Evolutionary conservation across 441 rosid species (phyloP), one percentile per base, ranked within the genome.

Genomic region (Lepidium campestre): DNA sequence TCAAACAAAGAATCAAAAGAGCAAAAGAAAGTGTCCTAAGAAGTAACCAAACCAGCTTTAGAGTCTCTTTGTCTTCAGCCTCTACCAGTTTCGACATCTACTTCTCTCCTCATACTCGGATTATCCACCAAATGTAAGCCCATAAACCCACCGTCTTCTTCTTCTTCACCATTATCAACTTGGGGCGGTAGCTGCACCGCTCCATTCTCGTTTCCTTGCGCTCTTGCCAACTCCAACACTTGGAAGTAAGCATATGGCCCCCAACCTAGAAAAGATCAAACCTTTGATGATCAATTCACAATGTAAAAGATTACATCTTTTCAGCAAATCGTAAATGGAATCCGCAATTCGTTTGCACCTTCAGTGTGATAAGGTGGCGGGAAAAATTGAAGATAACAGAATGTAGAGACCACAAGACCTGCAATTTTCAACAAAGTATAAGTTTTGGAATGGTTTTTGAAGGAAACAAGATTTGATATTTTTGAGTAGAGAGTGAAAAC

Each of bases 301-400:
- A 8, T 56, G 9, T 20, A 14, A 10, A 23, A 39, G 5, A 62
- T 6, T 6, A 23, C 20, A 41, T 13, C 12, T 10, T 37, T 27
- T 19, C 35, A 57, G n/a, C 4, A 6, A 27, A 48, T 35, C 1
- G 1, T 19, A 31, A 18, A 20, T 36, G 34, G 15, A 12, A 18
- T 58, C 40, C 4, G 6, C 5, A 5, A 5, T 41, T 15, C 31
- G 57, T 53, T n/a, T 57, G 7, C 63, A 89, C 96, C 89, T 70
- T 87, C 75, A 10, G 75, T 76, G 67, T 85, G 73, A 75, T 86
- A 77, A 7, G 98, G 96, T 20, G 88, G 87, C 10, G 98, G 90
- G 39, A 89, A 92, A 81, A 87, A 89, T 68, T 87, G 96, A 79
- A 85, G 81, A 74, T 92, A 89, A 74, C 91, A 89, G 72, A 86